Base-by-base conservation (phyloP, 371 early-diverging fungal species). In the Nematocida homosporus region DNA sequence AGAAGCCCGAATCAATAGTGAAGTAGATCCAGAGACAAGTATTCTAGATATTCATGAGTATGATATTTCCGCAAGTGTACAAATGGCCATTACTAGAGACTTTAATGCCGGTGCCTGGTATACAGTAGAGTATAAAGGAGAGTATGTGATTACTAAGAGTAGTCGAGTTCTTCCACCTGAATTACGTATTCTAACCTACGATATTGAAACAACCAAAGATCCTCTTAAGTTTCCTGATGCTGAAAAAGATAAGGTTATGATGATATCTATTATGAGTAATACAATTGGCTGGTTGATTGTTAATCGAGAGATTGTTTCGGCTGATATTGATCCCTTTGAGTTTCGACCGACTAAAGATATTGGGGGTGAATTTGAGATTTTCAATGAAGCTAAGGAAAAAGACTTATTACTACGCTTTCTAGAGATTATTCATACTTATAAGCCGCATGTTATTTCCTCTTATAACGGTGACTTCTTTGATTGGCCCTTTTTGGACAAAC, bases 391-490 rank as follows among this genome's bases (percentile, higher is more conserved):
- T 0, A 87, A 90, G 76, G 97, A 97, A 86, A 89, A 86, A 54
- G 87, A 87, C 0, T 67, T 93, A 5, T 77, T 99, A 18, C 81
- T 86, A 16, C 87, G 92, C 52, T 99, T 99, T 82, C 90, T 95
- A 80, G 90, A 90, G 55, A 91, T 96, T 66, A 88, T 99, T 30
- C 88, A 89, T 56, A 85, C 88, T 13, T 87, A 89, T 4, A 87
- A 88, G 78, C 99, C 99, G 0, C 90, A 90, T 4, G 89, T 99
- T 13, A 86, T 91, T 79, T 94, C 92, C 1, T 95, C 97, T 1
- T 99, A 95, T 83, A 97, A 97, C 89, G 99, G 99, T 81, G 94
- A 94, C 81, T 91, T 88, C 81, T 99, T 99, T 87, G 99, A 99
- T 88, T 95, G 94, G 93, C 96, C 97, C 0, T 99, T 94, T 85